These are phyloP conservation scores for Hypoxylon rickii DNA, from an alignment of 495 filamentous ascomycete genomes.

Conservation along the genomic window DNA sequence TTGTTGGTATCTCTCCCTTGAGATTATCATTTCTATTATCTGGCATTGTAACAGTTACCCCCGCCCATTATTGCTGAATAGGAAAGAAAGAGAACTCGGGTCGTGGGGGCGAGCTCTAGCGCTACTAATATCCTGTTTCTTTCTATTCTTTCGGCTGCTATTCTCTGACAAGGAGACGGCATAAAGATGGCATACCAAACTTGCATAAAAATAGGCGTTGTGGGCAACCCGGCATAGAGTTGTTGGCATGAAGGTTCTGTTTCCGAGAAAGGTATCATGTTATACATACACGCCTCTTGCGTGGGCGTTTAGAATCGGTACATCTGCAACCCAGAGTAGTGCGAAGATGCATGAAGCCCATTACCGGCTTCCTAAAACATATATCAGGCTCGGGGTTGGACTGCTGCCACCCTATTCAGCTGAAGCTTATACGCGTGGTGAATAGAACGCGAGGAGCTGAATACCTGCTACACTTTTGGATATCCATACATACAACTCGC, in stretches of 20 bases:
- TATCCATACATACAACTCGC: slow-evolving; percentile 8
- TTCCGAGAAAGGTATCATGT: slow-evolving; percentile 5
- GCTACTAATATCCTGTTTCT: slow-evolving; percentile 2
- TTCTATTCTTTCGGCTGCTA: neutral
- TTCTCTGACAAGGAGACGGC: slow-evolving; percentile 25
- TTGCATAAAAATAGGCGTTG: slow-evolving; percentile 45
- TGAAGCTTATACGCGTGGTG: slow-evolving; percentile 16
- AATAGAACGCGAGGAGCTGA: slow-evolving; percentile 16
- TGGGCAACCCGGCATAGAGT: slow-evolving; percentile 40
- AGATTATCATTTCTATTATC: slow-evolving; percentile 22
- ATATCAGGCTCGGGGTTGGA: slow-evolving; percentile 13
- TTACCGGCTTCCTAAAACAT: slow-evolving; percentile 5
- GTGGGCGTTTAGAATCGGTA: slow-evolving; percentile 24
- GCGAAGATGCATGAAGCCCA: slow-evolving; percentile 5
- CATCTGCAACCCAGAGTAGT: slow-evolving; percentile 21
- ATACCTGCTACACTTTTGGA: slow-evolving; percentile 16
- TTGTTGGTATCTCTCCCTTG: slow-evolving; percentile 31
- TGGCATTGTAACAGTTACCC: slow-evolving; percentile 21
- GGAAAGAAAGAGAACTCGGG: neutral
- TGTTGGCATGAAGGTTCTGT: slow-evolving; percentile 29
- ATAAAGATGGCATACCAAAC: slow-evolving; percentile 24
- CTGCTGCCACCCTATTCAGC: slow-evolving; percentile 15
- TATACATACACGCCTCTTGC: slow-evolving; percentile 22
- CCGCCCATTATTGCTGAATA: slow-evolving; percentile 8
- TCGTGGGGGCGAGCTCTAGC: slow-evolving; percentile 5